Percentiles rank a stretch among this genome's conserved stretches.
These are phyloP conservation scores for Pleurotus sapidus DNA, from an alignment of 768 basidiomycete species.

Conservation along the genomic window DNA sequence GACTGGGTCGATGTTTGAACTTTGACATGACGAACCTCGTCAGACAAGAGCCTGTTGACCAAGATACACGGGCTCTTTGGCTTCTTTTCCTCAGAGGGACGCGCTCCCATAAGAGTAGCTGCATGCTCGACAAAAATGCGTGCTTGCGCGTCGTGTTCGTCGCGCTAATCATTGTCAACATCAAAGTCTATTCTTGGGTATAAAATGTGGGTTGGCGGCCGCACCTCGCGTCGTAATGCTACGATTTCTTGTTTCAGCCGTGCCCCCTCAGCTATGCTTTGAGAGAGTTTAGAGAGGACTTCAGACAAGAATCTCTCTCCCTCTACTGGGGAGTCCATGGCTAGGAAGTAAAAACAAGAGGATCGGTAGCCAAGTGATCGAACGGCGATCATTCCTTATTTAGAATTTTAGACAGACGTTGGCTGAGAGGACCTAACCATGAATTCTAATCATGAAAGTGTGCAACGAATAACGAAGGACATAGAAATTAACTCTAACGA, in stretches of 20 bases:
- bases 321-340: background rate
- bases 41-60: background rate
- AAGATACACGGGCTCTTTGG: background rate
- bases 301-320: background rate
- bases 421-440: background rate
- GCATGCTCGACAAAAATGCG: conserved; percentile 2
- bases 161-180: background rate
- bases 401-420: background rate
- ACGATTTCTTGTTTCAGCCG: background rate
- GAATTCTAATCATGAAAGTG: background rate
- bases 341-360: background rate
- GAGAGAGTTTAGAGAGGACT: background rate
- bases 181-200: background rate
- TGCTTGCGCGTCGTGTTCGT: conserved; percentile 1
- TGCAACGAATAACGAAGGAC: background rate
- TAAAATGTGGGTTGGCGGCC: too few relatives aligned
- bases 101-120: background rate
- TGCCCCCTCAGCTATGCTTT: background rate
- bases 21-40: background rate
- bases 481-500: background rate
- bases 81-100: background rate
- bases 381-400: background rate
- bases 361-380: background rate
- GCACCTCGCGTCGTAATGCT: background rate
- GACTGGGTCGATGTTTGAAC: background rate